phyloP scores from a whole-genome alignment of 148 eudicot species.

The Rhododendron ferrugineum region DNA sequence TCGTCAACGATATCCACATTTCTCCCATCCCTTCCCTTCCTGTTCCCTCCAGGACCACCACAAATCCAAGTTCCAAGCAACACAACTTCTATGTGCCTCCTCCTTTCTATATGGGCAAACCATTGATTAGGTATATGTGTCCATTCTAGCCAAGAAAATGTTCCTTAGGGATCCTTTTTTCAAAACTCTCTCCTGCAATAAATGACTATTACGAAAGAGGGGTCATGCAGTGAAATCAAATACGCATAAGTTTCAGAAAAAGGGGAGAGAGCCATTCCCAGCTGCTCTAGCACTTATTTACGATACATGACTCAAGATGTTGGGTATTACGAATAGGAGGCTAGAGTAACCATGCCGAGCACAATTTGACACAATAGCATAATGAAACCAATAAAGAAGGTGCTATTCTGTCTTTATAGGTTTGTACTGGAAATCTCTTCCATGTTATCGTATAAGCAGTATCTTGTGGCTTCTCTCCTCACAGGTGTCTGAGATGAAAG shows the following conservation, averaged over 20 bases:
- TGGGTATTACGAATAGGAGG: background rate
- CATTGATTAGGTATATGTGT: background rate
- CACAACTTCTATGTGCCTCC: background rate
- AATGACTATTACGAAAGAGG: background rate
- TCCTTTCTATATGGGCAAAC: background rate
- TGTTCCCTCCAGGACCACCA: background rate
- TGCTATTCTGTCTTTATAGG: background rate
- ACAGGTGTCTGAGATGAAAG: slow-evolving; percentile 53
- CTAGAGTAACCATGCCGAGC: background rate
- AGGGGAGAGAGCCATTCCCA: background rate
- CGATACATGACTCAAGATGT: background rate
- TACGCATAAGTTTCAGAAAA: background rate
- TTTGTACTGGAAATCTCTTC: background rate
- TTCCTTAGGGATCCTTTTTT: background rate
- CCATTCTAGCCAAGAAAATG: background rate
- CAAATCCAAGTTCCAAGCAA: background rate
- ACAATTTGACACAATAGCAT: background rate
- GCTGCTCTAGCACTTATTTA: background rate
- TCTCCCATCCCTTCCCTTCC: background rate
- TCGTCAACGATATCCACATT: background rate
- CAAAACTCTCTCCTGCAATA: background rate
- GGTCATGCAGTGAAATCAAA: background rate
- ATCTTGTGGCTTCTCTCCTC: slow-evolving; percentile 3
- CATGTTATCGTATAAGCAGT: background rate
- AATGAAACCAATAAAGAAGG: background rate